Evolutionary conservation across 148 eudicot genomes (phyloP), one percentile per base, ranked within the genome.

Genomic region (Fallopia convolvulus): DNA sequence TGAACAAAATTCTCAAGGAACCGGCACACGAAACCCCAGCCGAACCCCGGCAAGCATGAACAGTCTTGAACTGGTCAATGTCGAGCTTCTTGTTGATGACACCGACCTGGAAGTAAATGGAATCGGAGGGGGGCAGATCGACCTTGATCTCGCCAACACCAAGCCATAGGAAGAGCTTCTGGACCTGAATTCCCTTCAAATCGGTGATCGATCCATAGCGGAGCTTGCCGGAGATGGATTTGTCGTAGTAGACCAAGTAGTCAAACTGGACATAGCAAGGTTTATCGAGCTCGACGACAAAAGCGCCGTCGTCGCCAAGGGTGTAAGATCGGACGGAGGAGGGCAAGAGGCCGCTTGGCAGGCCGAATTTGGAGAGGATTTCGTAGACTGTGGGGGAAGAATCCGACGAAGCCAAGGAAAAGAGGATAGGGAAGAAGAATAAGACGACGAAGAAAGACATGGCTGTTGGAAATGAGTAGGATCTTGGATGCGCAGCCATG

Each of bases 41-140:
- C 36, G 76, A 83, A 60, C 79, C 78, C 17, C 77, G 70, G 74
- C 97, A 92, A 78, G 88, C 79, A 47, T 77, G 90, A 77, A 90
- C 81, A 14, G 86, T 84, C 39, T 76, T 74, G 74, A 92, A 92
- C 83, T 89, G 94, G 48, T 70, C 81, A 48, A 89, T 82, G 71
- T 86, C 90, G 52, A 92, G 92, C 82, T 88, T 81, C 88, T 86
- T 89, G 77, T 89, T 88, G 26, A 90, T 77, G 21, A 89, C 14
- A 52, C 97, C 97, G 66, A 90, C 91, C 52, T 78, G 85, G 52
- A 92, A 92, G 78, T 92, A 92, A 42, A 92, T 86, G 40, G 81
- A 84, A 61, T 87, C 85, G 18, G 92, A 83, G 8, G 90, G 90
- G 1, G 97, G 97, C 86, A 92, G 84, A 82, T 92, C 94, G 75